Conservation (phyloP, 2,329 filamentous ascomycete genomes). For the Xylaria sp. region DNA sequence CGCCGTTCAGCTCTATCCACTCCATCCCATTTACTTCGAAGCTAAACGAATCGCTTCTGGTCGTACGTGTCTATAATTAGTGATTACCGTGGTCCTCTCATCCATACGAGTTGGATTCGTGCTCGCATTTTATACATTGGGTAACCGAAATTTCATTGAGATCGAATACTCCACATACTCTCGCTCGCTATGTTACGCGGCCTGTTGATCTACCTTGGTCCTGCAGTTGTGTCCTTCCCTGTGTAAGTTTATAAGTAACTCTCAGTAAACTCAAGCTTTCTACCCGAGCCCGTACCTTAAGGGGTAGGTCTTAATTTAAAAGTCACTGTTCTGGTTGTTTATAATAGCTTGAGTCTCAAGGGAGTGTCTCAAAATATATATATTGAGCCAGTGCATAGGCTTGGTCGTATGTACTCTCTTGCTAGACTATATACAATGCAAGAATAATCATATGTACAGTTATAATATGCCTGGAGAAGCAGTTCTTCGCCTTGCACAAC, state of each 20-base stretch:
- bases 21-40: not conserved
- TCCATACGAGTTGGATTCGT: not conserved
- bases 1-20: not conserved
- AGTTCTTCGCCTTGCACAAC: not conserved
- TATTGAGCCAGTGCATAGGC: not conserved
- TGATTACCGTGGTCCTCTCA: not conserved
- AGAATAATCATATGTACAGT: conserved; percentile 9
- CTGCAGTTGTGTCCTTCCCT: not conserved
- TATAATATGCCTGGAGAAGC: not conserved
- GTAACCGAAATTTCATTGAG: not conserved
- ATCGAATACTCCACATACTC: not conserved
- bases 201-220: not conserved
- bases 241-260: not conserved
- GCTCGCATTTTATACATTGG: not conserved
- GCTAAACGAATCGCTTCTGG: not conserved
- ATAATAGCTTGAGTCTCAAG: not conserved
- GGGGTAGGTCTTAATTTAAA: not conserved
- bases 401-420: conserved; percentile 13
- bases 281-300: not conserved
- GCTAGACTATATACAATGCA: conserved; percentile 29
- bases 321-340: not conserved
- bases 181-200: too few species aligned
- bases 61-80: not conserved
- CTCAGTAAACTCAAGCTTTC: not conserved
- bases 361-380: not conserved